Percentiles rank a stretch among this genome's conserved stretches.
These are phyloP conservation scores for Penicillium lagena DNA, from an alignment of 495 filamentous ascomycete species.

Conservation along the genomic window DNA sequence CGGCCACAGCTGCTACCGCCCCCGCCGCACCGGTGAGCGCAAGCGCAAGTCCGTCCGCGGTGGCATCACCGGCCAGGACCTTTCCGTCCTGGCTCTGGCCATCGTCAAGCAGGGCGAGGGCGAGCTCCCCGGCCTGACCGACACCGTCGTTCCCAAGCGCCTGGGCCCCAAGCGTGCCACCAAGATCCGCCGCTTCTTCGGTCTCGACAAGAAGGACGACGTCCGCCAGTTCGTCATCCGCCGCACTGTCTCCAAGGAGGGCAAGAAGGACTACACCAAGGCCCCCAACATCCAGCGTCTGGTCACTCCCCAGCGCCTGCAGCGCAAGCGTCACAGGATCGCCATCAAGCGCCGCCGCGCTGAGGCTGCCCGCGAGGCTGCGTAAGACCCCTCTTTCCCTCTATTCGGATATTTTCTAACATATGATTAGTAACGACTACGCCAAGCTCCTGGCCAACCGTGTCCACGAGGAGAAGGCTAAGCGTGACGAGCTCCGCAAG, in stretches of 20 bases:
- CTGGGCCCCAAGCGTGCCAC: slow-evolving; percentile 98
- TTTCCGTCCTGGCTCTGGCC: slow-evolving; percentile 84
- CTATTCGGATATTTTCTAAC: slow-evolving; percentile 24
- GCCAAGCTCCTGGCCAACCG: slow-evolving; percentile 88
- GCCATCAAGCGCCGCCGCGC: slow-evolving; percentile 95
- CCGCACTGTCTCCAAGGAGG: slow-evolving; percentile 95
- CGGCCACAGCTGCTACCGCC: slow-evolving; percentile 89
- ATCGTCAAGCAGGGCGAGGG: slow-evolving; percentile 96
- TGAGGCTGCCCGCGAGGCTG: slow-evolving; percentile 95
- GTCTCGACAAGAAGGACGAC: slow-evolving; percentile 99
- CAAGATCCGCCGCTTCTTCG: slow-evolving; percentile 98
- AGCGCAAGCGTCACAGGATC: slow-evolving; percentile 96
- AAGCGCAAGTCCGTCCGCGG: slow-evolving; percentile 98
- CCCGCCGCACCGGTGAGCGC: slow-evolving; percentile 93
- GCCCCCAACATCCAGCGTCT: slow-evolving; percentile 98
- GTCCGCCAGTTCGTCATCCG: slow-evolving; percentile 99
- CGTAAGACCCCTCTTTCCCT: slow-evolving; percentile 57
- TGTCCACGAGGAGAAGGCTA: slow-evolving; percentile 86
- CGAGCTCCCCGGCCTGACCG: slow-evolving; percentile 92
- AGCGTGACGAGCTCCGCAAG: slow-evolving; percentile 89
- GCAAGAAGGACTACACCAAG: slow-evolving; percentile 98
- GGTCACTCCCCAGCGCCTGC: slow-evolving; percentile 97
- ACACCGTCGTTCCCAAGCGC: slow-evolving; percentile 94
- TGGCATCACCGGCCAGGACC: slow-evolving; percentile 92
- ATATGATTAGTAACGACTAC: slow-evolving; percentile 66